Evolutionary conservation across 257 asterid genomes (phyloP).

Genomic region (Solanum pimpinellifolium): DNA sequence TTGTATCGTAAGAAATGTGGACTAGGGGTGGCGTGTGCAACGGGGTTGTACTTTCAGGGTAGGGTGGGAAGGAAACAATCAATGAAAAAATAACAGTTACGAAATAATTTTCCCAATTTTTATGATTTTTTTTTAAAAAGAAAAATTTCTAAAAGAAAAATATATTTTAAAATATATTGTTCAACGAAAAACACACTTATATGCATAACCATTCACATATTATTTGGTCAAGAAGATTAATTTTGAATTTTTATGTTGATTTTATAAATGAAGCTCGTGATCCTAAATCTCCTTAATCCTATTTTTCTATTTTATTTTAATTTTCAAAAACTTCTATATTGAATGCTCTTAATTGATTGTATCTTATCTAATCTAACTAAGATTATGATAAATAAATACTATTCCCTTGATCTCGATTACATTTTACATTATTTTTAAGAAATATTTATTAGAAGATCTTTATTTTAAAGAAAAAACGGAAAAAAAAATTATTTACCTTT

Average conservation of each 20-base stretch:
- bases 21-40: background rate
- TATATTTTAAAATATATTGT: background rate
- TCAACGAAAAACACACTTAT: background rate
- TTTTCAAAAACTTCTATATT: background rate
- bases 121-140: background rate
- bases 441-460: background rate
- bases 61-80: background rate
- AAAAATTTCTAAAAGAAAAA: background rate
- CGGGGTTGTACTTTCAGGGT: background rate
- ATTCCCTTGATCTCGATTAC: background rate
- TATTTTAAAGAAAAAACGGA: too few relatives aligned
- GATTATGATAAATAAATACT: background rate
- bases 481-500: background rate
- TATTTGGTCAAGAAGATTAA: background rate
- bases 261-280: background rate
- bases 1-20: background rate
- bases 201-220: background rate
- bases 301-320: background rate
- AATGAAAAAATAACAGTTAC: background rate
- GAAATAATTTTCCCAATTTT: background rate
- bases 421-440: background rate
- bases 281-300: background rate
- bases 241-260: background rate
- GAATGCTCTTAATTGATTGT: background rate
- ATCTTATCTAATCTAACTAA: background rate